A percentile compares a stretch with the other conserved stretches of the same genome.
These are phyloP conservation scores for Closterium sp. DNA, from an alignment of 139 green algal species.

Conservation along the genomic window DNA sequence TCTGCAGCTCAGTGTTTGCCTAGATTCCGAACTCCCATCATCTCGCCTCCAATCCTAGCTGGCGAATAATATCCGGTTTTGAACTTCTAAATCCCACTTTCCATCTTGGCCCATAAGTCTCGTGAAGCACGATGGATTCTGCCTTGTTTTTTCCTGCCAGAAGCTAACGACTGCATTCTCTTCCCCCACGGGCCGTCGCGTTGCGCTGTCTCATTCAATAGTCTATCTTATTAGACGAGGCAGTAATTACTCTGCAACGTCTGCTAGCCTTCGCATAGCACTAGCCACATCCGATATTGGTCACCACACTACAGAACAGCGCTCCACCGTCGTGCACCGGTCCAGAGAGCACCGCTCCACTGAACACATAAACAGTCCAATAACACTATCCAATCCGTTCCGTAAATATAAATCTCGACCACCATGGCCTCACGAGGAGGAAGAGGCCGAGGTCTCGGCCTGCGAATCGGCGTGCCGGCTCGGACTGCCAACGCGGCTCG, in stretches of 20 bases:
- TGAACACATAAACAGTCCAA: neutral
- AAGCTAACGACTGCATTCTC: neutral
- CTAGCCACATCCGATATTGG: too few relatives aligned
- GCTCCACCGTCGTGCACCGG: too few relatives aligned
- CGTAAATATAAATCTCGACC: neutral
- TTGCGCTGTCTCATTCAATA: neutral
- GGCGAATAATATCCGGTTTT: too few relatives aligned
- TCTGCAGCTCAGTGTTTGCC: too few relatives aligned
- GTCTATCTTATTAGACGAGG: too few relatives aligned
- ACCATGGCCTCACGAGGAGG: constrained; percentile 11
- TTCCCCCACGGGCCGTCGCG: neutral
- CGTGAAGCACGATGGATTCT: neutral
- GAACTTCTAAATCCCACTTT: neutral
- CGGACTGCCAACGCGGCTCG: neutral
- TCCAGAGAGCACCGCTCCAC: too few relatives aligned
- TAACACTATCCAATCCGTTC: neutral
- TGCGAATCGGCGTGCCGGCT: constrained; percentile 12
- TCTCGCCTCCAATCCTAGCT: too few relatives aligned
- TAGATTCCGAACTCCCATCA: too few relatives aligned
- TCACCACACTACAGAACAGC: too few relatives aligned
- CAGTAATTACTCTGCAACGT: too few relatives aligned
- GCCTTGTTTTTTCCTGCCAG: too few relatives aligned
- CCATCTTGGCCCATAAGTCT: neutral
- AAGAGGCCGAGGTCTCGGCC: neutral
- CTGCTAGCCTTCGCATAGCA: too few relatives aligned